Percentiles rank a stretch among this genome's conserved stretches.
Conservation (phyloP, 2,329 filamentous ascomycete species). For the Neonectria sp. region DNA sequence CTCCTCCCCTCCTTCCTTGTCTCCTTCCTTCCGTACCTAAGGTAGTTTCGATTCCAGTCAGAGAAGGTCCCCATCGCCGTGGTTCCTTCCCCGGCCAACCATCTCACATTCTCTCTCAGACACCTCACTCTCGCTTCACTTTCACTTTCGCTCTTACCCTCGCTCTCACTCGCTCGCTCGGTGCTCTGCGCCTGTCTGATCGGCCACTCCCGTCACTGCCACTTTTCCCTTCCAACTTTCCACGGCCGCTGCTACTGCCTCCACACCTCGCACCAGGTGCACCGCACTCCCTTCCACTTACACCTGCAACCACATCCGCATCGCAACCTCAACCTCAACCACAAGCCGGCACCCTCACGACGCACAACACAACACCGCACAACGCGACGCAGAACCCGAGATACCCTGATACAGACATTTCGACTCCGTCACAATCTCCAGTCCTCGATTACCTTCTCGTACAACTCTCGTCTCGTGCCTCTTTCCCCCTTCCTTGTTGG, state of each 20-base stretch:
- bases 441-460: constrained; percentile 17
- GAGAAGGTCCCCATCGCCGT: constrained; percentile 25
- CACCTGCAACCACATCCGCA: constrained; percentile 23
- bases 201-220: constrained; percentile 16
- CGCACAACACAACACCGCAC: constrained; percentile 33
- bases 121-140: neutral
- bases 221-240: neutral
- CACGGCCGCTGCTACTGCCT: constrained; percentile 15
- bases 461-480: constrained; percentile 24
- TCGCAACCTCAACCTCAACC: constrained; percentile 28
- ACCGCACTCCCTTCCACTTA: constrained; percentile 33
- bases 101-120: constrained; percentile 13
- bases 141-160: constrained; percentile 18
- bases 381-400: constrained; percentile 22
- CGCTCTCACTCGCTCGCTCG: constrained; percentile 34
- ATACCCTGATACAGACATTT: constrained; percentile 15
- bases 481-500: constrained; percentile 10
- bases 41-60: constrained; percentile 26
- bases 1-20: constrained; percentile 21
- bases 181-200: constrained; percentile 37
- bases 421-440: constrained; percentile 7
- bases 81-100: constrained; percentile 41
- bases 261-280: constrained; percentile 38
- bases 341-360: constrained; percentile 23
- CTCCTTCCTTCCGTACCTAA: constrained; percentile 11